Conservation (phyloP, 441 rosid genomes). For the Aleurites moluccanus region DNA sequence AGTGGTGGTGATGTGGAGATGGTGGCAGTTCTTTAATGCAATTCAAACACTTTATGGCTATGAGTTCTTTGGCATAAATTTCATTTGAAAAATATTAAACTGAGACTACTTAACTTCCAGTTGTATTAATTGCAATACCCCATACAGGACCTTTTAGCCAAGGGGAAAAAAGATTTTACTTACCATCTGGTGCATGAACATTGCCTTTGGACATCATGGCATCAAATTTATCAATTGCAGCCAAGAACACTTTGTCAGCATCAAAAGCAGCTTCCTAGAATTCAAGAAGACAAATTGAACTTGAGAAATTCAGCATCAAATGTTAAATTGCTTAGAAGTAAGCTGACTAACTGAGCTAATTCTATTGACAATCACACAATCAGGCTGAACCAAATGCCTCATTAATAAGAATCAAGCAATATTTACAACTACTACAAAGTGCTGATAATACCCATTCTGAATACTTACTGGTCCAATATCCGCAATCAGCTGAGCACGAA, state of each 20-base stretch:
- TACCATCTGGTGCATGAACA: conserved; percentile 61
- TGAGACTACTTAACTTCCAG: not conserved
- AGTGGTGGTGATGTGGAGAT: too few species aligned
- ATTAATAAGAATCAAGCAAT: not conserved
- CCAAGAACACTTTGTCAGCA: conserved; percentile 73
- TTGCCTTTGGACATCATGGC: conserved; percentile 74
- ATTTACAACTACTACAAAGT: not conserved
- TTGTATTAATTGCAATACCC: not conserved
- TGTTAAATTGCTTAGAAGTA: not conserved
- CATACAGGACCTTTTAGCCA: not conserved
- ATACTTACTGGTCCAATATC: conserved; percentile 74
- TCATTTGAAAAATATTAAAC: not conserved
- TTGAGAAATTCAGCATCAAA: conserved; percentile 10
- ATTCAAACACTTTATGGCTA: not conserved
- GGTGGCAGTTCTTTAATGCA: not conserved
- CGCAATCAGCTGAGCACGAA: conserved; percentile 68
- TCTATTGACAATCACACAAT: not conserved
- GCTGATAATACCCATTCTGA: not conserved
- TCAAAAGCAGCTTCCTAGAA: conserved; percentile 66
- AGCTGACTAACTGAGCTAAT: not conserved
- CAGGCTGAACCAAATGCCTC: not conserved
- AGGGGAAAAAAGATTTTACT: conserved; percentile 10
- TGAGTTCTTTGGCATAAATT: not conserved
- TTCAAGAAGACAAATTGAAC: conserved; percentile 6
- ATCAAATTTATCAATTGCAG: conserved; percentile 70